Conservation (phyloP, 768 basidiomycete species). For the Dacryopinax spathularia region DNA sequence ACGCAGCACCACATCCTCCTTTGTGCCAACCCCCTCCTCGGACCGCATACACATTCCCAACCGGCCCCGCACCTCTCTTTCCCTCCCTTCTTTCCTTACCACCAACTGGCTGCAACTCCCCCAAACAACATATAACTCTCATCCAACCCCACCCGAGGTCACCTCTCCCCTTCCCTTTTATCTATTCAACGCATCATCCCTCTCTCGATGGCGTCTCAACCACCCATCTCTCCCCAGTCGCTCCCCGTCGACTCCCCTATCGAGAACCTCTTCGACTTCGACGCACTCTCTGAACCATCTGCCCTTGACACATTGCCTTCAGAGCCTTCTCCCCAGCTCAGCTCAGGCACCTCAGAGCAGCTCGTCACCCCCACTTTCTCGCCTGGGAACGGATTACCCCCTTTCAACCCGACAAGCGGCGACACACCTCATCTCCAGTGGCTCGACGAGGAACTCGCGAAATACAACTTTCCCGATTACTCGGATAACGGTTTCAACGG, state of each 20-base stretch:
- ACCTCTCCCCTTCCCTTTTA: not conserved
- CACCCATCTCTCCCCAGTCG: not conserved
- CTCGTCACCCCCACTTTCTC: not conserved
- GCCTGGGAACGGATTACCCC: not conserved
- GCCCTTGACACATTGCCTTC: not conserved
- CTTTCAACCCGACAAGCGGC: not conserved
- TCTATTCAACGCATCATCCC: not conserved
- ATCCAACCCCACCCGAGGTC: not conserved
- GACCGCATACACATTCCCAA: not conserved
- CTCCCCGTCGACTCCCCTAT: not conserved
- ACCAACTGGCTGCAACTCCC: not conserved
- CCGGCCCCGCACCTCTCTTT: not conserved
- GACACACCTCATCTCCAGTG: not conserved
- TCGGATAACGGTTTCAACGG: not conserved
- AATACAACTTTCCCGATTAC: not conserved
- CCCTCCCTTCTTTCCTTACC: not conserved
- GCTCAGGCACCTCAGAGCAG: not conserved
- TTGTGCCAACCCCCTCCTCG: not conserved
- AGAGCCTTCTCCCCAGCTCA: not conserved
- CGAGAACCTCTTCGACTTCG: not conserved
- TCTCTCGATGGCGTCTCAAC: constrained; percentile 1
- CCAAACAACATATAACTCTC: not conserved
- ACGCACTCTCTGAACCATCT: not conserved
- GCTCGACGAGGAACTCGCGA: not conserved
- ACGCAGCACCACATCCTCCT: not conserved